A percentile compares a stretch with the other conserved stretches of the same genome.
These are phyloP conservation scores for Triticum monococcum DNA, from an alignment of 176 grass and related monocot species.

Conservation along the genomic window DNA sequence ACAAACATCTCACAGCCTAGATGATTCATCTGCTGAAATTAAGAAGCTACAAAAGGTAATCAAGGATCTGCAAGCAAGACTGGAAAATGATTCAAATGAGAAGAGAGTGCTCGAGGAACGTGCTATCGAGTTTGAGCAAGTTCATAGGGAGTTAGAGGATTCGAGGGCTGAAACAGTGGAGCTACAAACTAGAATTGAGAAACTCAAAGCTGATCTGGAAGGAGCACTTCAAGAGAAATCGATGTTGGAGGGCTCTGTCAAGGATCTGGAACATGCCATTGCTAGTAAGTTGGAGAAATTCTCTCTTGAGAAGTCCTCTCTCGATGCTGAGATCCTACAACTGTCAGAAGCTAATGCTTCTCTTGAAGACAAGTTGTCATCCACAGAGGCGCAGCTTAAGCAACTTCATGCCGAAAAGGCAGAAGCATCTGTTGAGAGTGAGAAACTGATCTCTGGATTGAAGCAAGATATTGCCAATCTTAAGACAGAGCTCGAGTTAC, in stretches of 20 bases:
- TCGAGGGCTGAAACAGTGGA: constrained; percentile 19
- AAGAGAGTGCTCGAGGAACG: constrained; percentile 59
- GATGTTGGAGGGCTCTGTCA: constrained; percentile 37
- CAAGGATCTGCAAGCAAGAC: constrained; percentile 51
- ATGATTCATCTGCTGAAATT: constrained; percentile 38
- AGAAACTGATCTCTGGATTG: constrained; percentile 41
- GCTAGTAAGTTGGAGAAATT: constrained; percentile 35
- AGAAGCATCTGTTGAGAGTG: constrained; percentile 36
- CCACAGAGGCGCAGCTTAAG: constrained; percentile 39
- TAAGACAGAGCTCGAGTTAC: constrained; percentile 32
- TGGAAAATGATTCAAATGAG: constrained; percentile 47
- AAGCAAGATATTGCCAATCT: constrained; percentile 43
- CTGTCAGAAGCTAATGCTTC: constrained; percentile 45
- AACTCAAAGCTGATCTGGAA: constrained; percentile 51
- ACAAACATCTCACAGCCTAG: constrained; percentile 37
- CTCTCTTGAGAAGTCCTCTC: constrained; percentile 41
- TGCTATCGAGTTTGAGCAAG: constrained; percentile 49
- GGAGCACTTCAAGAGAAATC: constrained; percentile 47
- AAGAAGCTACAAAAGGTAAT: constrained; percentile 45
- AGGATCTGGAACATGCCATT: constrained; percentile 46
- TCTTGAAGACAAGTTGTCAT: constrained; percentile 39
- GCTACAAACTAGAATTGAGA: constrained; percentile 44
- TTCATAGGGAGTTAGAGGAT: constrained; percentile 45
- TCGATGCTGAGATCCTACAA: constrained; percentile 38
- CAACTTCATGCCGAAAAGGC: constrained; percentile 35